Conservation (phyloP, 2,329 filamentous ascomycete species). For the Alternaria novae-zelandiae region DNA sequence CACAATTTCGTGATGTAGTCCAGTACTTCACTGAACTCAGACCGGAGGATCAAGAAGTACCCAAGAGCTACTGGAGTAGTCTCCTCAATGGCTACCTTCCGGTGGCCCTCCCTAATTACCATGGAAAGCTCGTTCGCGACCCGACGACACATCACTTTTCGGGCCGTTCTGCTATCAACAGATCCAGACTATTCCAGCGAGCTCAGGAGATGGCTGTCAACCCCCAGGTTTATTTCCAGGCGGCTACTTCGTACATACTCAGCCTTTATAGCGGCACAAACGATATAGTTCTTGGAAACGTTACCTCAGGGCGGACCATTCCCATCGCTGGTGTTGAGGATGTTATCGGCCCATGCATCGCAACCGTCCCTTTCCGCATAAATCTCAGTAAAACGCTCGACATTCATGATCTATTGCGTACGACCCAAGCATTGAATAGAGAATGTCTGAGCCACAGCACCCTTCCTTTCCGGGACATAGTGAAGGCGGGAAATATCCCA, state of each 20-base stretch:
- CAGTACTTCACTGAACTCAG: constrained; percentile 52
- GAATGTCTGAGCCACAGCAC: constrained; percentile 68
- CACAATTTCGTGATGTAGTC: constrained; percentile 68
- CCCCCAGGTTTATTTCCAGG: constrained; percentile 77
- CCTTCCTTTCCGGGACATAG: constrained; percentile 73
- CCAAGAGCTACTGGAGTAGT: constrained; percentile 70
- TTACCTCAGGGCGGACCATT: constrained; percentile 82
- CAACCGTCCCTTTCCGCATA: constrained; percentile 74
- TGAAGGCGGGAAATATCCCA: constrained; percentile 62
- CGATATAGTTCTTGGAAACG: constrained; percentile 77
- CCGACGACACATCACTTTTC: constrained; percentile 15
- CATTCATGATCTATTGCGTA: constrained; percentile 66
- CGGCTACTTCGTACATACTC: constrained; percentile 71
- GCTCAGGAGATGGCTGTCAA: constrained; percentile 56
- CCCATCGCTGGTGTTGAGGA: constrained; percentile 72
- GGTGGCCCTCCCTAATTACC: constrained; percentile 65
- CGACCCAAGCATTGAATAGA: constrained; percentile 70
- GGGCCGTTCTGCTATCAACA: constrained; percentile 29
- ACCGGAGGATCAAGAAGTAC: background rate
- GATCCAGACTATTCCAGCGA: constrained; percentile 14
- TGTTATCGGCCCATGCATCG: constrained; percentile 80
- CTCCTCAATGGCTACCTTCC: constrained; percentile 65
- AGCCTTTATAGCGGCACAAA: constrained; percentile 66
- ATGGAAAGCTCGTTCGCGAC: constrained; percentile 40
- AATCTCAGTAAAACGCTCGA: constrained; percentile 61